Conservation (phyloP, 352 stramenopile species). For the Elongisporangium senticosum region DNA sequence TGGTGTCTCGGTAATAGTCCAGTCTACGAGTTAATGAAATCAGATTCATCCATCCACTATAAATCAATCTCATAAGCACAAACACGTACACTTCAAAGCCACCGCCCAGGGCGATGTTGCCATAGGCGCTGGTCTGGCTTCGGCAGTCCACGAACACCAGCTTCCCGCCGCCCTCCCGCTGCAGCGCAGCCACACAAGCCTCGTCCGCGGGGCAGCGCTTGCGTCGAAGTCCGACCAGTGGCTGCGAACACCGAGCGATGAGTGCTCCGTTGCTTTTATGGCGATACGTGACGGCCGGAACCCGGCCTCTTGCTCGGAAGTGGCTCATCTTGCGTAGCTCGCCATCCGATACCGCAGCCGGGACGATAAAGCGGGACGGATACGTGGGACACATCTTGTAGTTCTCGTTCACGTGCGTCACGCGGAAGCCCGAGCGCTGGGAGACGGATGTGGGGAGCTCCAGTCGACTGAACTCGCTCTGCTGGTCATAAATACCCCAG, state of each 20-base stretch:
- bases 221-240: constrained; percentile 91
- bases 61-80: not conserved
- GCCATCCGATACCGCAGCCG: constrained; percentile 87
- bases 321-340: constrained; percentile 82
- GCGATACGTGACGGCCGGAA: constrained; percentile 90
- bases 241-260: constrained; percentile 93
- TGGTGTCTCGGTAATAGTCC: constrained; percentile 80
- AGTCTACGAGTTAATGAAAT: constrained; percentile 20
- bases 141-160: constrained; percentile 78
- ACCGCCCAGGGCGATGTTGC: constrained; percentile 72
- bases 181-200: constrained; percentile 55
- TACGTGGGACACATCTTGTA: constrained; percentile 85
- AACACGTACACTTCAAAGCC: constrained; percentile 79
- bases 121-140: constrained; percentile 82
- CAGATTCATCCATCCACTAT: constrained; percentile 14
- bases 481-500: constrained; percentile 51
- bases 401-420: constrained; percentile 65
- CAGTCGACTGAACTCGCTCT: constrained; percentile 55
- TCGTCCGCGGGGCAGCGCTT: constrained; percentile 92
- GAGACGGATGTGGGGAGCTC: constrained; percentile 38
- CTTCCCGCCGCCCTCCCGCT: constrained; percentile 49
- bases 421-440: constrained; percentile 48
- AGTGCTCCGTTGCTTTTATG: constrained; percentile 81
- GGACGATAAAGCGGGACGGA: constrained; percentile 84
- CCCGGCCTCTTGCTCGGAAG: constrained; percentile 90